Evolutionary conservation across 306 rosid genomes (phyloP), one percentile per base, ranked within the genome.

Genomic region (Vachellia pachyceras): DNA sequence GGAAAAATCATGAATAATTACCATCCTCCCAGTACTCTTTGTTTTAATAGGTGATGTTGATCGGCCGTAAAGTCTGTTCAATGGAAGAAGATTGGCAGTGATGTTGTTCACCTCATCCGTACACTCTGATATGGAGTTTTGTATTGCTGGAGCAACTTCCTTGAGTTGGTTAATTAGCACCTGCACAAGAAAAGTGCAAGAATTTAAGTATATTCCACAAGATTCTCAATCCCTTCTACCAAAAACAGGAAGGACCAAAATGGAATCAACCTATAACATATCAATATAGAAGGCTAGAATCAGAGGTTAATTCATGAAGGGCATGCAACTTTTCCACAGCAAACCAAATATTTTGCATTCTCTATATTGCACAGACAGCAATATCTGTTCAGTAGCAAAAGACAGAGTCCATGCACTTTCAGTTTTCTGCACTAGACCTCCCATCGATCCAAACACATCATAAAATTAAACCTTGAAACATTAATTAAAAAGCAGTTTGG

Each of bases 81-180:
- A 82, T 49, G 93, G 89, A 80, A 94, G 95, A 76, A 91, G 82
- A 88, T 80, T 91, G 80, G 94, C 86, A 9, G 97, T 75, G 65
- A 93, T 85, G 80, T 88, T 85, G 82, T 89, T 89, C 69, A 93
- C 97, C 84, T 90, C 83, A 79, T 91, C 98, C 29, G 98, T 91
- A 89, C 98, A 95, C 75, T 95, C 99, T 61, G 94, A 88, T 75
- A 93, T 95, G 77, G 99, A 93, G 77, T 89, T 91, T 82, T 91
- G 97, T 78, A 95, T 91, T 73, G 94, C 85, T 6, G 99, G 99
- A 85, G 98, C 93, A 84, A 95, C 99, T 25, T 95, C 97, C 86
- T 93, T 95, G 82, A 95, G 91, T 90, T 95, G 99, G 80, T 95
- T 29, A 29, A 29, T 29, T 29, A 29, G 33, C 33, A 29, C 33